Evolutionary conservation across 2,329 filamentous ascomycete species (phyloP).

Genomic region (Fusarium sp.): DNA sequence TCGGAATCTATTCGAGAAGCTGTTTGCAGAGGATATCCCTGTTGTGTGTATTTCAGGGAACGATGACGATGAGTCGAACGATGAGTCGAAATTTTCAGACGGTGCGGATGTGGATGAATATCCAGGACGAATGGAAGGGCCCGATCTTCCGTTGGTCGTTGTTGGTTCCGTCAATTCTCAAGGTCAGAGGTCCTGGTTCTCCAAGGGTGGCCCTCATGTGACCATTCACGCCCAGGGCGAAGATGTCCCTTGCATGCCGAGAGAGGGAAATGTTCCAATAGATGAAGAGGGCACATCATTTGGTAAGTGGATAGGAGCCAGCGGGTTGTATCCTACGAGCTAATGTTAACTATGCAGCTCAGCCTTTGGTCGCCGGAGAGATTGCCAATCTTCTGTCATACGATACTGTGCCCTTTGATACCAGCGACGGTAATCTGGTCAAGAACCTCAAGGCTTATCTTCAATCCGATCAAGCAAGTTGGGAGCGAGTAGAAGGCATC

Average conservation of each 20-base stretch:
- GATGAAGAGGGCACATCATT: neutral
- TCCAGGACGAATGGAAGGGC: conserved; percentile 1
- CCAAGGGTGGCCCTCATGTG: conserved; percentile 1
- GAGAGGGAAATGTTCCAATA: neutral
- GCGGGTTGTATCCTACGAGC: neutral
- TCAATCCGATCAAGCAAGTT: conserved; percentile 5
- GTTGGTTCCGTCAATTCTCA: conserved; percentile 2
- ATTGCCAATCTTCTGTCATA: conserved; percentile 8
- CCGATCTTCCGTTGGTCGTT: conserved; percentile 6
- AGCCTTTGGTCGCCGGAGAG: conserved; percentile 1
- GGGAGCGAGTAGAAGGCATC: conserved; percentile 3
- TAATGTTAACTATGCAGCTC: neutral
- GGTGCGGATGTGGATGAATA: neutral
- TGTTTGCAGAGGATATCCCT: conserved; percentile 6
- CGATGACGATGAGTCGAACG: too few species aligned
- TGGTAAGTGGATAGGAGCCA: neutral
- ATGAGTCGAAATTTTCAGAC: too few species aligned
- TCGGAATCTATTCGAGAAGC: too few species aligned
- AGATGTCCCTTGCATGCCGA: conserved; percentile 1
- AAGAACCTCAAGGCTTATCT: conserved; percentile 11
- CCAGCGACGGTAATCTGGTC: conserved; percentile 6
- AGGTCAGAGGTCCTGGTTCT: conserved; percentile 3
- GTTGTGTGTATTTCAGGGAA: neutral
- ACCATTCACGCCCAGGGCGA: neutral
- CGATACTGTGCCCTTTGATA: conserved; percentile 8